phyloP scores from a whole-genome alignment of 2,329 filamentous ascomycete species.

The Sphaerulina populicola region DNA sequence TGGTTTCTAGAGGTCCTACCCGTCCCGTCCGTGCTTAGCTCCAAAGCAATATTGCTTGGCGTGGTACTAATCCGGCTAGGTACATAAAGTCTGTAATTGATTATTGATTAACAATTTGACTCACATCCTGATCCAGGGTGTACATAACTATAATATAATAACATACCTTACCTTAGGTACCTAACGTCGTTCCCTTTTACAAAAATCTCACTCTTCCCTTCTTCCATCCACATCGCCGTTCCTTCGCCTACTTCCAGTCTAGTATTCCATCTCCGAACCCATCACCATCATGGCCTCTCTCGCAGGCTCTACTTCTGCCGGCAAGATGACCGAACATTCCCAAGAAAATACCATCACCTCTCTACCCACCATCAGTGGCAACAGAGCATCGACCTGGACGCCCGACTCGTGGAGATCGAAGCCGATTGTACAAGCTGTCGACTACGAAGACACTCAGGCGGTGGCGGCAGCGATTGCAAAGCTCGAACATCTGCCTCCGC shows the following conservation, averaged over 20 bases:
- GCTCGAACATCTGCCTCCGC: slow-evolving; percentile 61
- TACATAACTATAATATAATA: neutral
- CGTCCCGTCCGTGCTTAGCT: no score
- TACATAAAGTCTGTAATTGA: no score
- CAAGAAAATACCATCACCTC: neutral
- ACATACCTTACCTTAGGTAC: neutral
- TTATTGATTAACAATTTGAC: no score
- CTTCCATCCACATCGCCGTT: no score
- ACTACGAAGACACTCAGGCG: slow-evolving; percentile 55
- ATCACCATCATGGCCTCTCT: slow-evolving; percentile 1
- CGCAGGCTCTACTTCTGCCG: neutral
- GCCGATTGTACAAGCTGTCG: slow-evolving; percentile 68
- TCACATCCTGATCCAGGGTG: neutral
- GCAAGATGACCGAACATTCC: slow-evolving; percentile 2
- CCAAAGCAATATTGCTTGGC: no score
- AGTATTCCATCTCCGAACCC: neutral
- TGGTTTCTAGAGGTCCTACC: no score
- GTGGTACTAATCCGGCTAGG: no score
- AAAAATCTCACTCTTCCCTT: no score
- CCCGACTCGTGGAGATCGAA: slow-evolving; percentile 66
- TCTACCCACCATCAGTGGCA: slow-evolving; percentile 3
- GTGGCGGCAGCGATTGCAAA: slow-evolving; percentile 55
- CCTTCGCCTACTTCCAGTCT: no score
- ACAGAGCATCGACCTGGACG: slow-evolving; percentile 41
- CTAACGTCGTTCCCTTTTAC: no score